Conservation (phyloP, 176 grass and related monocot genomes). For the Stipa capillata region DNA sequence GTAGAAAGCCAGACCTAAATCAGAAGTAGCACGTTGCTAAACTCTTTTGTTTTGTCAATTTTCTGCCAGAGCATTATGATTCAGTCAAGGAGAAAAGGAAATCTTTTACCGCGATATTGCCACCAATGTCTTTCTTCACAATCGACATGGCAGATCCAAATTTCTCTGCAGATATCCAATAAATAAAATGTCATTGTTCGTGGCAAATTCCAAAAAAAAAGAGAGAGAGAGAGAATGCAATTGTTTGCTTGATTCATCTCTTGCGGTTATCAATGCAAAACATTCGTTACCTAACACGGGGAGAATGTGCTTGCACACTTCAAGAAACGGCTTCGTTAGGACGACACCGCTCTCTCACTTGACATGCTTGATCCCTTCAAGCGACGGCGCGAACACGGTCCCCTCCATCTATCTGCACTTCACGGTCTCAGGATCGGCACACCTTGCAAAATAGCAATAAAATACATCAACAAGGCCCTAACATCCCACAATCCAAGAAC, state of each 20-base stretch:
- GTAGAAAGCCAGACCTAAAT: neutral
- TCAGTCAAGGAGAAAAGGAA: neutral
- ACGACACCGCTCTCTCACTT: slow-evolving; percentile 53
- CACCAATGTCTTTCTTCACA: slow-evolving; percentile 75
- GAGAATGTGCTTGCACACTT: slow-evolving; percentile 89
- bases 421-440: too few relatives aligned
- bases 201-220: slow-evolving; percentile 39
- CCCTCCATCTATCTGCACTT: slow-evolving; percentile 76
- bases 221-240: too few relatives aligned
- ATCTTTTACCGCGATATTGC: slow-evolving; percentile 69
- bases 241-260: too few relatives aligned
- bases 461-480: slow-evolving; percentile 58
- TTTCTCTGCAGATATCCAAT: slow-evolving; percentile 38
- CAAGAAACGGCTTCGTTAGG: slow-evolving; percentile 68
- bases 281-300: slow-evolving; percentile 61
- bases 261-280: slow-evolving; percentile 30
- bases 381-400: slow-evolving; percentile 65
- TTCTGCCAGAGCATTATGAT: neutral
- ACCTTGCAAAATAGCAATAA: too few relatives aligned
- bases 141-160: slow-evolving; percentile 80
- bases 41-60: too few relatives aligned
- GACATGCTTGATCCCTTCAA: slow-evolving; percentile 70
- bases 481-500: neutral
- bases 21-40: neutral
- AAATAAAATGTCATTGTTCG: neutral